phyloP scores from a whole-genome alignment of 768 basidiomycete genomes.

The Termitomyces eurrhizus region DNA sequence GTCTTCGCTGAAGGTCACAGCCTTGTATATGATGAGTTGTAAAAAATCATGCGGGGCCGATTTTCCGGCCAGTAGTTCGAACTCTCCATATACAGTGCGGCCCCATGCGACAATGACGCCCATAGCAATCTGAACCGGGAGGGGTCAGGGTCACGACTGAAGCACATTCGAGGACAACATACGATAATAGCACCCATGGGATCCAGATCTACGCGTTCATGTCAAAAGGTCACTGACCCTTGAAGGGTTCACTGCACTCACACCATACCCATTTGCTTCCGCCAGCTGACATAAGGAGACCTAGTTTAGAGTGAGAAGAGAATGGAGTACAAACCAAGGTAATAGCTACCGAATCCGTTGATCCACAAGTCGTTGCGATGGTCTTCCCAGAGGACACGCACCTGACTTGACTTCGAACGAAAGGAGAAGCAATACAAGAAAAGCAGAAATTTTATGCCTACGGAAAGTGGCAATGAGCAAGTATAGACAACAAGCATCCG shows the following conservation, averaged over 20 bases:
- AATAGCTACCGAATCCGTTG: conserved; percentile 62
- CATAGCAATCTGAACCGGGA: conserved; percentile 50
- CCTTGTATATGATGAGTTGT: conserved; percentile 90
- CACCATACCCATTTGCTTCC: conserved; percentile 83
- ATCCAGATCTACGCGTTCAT: conserved; percentile 54
- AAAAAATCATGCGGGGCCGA: conserved; percentile 89
- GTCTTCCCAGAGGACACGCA: conserved; percentile 94
- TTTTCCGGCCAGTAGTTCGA: conserved; percentile 85
- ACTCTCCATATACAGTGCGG: conserved; percentile 74
- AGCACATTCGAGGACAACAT: conserved; percentile 23
- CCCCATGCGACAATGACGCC: conserved; percentile 80
- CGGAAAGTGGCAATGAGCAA: not conserved
- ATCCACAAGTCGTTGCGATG: conserved; percentile 92
- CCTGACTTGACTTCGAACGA: conserved; percentile 82
- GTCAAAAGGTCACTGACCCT: not conserved
- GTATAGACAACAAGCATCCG: conserved; percentile 1
- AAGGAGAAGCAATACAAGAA: conserved; percentile 86
- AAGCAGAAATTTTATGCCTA: conserved; percentile 80
- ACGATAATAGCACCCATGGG: conserved; percentile 77
- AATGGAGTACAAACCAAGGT: not conserved
- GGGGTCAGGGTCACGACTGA: conserved; percentile 6
- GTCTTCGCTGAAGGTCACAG: conserved; percentile 81
- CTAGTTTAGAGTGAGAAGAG: conserved; percentile 29
- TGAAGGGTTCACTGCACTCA: conserved; percentile 33
- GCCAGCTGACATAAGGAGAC: conserved; percentile 78